Conservation (phyloP, 345 rosid species). For the Populus nigra region DNA sequence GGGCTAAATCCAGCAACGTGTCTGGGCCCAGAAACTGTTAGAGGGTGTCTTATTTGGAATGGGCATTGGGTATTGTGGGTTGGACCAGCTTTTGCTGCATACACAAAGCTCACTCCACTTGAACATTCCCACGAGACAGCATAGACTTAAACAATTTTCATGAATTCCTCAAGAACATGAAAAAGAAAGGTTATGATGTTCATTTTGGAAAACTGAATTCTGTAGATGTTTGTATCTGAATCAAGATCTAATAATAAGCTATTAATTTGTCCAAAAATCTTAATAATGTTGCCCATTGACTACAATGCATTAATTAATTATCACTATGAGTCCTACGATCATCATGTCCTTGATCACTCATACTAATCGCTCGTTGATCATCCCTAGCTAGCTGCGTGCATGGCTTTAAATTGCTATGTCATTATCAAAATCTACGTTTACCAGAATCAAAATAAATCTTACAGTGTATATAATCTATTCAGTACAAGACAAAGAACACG, state of each 20-base stretch:
- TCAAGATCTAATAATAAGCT: not conserved
- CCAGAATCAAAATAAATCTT: too few relatives aligned
- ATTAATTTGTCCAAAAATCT: too few relatives aligned
- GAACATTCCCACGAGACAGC: not conserved
- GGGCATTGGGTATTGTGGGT: slow-evolving; percentile 30
- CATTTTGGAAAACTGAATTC: not conserved
- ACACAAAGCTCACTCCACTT: too few relatives aligned
- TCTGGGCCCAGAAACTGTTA: slow-evolving; percentile 14
- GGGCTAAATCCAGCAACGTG: slow-evolving; percentile 27
- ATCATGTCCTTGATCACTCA: not conserved
- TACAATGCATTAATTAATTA: too few relatives aligned
- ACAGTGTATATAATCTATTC: too few relatives aligned
- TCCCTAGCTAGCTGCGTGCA: not conserved
- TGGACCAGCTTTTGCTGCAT: slow-evolving; percentile 22
- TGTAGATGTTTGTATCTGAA: not conserved
- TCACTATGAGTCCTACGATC: not conserved
- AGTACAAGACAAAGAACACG: not conserved
- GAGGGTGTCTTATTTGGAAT: too few relatives aligned
- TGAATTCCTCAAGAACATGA: not conserved
- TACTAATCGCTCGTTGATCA: not conserved
- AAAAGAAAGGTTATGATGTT: not conserved
- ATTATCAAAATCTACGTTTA: too few relatives aligned
- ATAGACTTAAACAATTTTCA: not conserved
- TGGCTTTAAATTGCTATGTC: not conserved
- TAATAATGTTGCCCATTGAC: too few relatives aligned